Conservation (phyloP, 371 early-diverging fungal genomes). For the Syncephalastrum sp. region DNA sequence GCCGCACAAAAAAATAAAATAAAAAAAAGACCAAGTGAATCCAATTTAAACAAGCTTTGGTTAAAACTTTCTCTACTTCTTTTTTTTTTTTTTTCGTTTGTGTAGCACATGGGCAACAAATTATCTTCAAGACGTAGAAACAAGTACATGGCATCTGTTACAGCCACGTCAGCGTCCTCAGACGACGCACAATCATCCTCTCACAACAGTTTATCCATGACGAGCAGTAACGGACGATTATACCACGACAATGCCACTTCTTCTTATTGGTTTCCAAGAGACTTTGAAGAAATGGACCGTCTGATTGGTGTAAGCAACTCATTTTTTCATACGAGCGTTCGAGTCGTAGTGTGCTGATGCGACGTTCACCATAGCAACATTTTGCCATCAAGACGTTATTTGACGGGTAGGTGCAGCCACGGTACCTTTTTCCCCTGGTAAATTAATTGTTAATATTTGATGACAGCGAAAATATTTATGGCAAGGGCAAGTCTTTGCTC, state of each 20-base stretch:
- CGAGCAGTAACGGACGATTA: slow-evolving; percentile 9
- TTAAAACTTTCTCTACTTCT: no score
- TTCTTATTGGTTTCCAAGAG: slow-evolving; percentile 43
- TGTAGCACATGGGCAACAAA: slow-evolving; percentile 11
- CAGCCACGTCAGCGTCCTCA: neutral
- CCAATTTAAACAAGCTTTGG: no score
- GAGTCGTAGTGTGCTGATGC: no score
- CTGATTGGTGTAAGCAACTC: slow-evolving; percentile 28
- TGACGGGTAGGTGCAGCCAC: slow-evolving; percentile 10
- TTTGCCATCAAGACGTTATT: slow-evolving; percentile 23
- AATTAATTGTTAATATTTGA: neutral
- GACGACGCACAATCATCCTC: neutral
- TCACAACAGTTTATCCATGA: neutral
- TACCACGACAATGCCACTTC: slow-evolving; percentile 20
- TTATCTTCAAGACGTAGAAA: slow-evolving; percentile 9
- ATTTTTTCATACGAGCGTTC: neutral
- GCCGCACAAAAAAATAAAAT: no score
- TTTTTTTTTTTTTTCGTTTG: neutral
- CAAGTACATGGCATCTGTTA: neutral
- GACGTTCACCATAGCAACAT: slow-evolving; percentile 10
- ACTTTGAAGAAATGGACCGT: slow-evolving; percentile 41
- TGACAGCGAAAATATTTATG: slow-evolving; percentile 4
- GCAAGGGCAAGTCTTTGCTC: slow-evolving; percentile 5
- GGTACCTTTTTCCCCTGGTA: no score
- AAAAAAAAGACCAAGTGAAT: no score